A percentile compares a stretch with the other conserved stretches of the same genome.
Evolutionary conservation across 2,329 filamentous ascomycete genomes (phyloP).

Genomic region (Pseudocercospora vitis): DNA sequence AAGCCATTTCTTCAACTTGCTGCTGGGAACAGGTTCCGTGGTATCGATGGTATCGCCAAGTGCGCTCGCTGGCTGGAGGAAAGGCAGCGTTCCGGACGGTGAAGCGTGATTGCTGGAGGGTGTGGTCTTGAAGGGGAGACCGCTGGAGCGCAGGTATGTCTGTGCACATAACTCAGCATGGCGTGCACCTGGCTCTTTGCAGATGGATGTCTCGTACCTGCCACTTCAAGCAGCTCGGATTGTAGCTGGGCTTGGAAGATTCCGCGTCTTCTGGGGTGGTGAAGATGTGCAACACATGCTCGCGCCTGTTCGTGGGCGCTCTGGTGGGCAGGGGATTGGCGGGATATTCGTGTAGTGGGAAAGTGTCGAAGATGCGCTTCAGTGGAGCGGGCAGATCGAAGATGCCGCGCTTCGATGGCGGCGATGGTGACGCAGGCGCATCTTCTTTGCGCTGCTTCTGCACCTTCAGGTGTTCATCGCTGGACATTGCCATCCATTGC

Average conservation of each 20-base stretch:
- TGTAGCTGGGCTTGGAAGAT: constrained; percentile 71
- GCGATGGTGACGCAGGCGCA: background rate
- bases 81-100: constrained; percentile 82
- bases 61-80: constrained; percentile 63
- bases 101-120: constrained; percentile 91
- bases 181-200: background rate
- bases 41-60: constrained; percentile 37
- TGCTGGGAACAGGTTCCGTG: constrained; percentile 55
- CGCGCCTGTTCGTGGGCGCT: constrained; percentile 48
- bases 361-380: constrained; percentile 77
- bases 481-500: constrained; percentile 7
- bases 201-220: constrained; percentile 62
- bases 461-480: background rate
- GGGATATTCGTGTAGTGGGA: constrained; percentile 75
- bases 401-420: constrained; percentile 15
- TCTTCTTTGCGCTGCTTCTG: background rate
- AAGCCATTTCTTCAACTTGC: constrained; percentile 69
- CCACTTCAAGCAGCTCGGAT: constrained; percentile 93
- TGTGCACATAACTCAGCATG: constrained; percentile 40
- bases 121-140: constrained; percentile 64
- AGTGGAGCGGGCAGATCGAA: constrained; percentile 70
- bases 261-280: constrained; percentile 62
- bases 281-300: constrained; percentile 74
- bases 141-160: constrained; percentile 79
- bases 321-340: constrained; percentile 72